Evolutionary conservation across 2,329 filamentous ascomycete genomes (phyloP).

Genomic region (Trichoderma cornu-damae): DNA sequence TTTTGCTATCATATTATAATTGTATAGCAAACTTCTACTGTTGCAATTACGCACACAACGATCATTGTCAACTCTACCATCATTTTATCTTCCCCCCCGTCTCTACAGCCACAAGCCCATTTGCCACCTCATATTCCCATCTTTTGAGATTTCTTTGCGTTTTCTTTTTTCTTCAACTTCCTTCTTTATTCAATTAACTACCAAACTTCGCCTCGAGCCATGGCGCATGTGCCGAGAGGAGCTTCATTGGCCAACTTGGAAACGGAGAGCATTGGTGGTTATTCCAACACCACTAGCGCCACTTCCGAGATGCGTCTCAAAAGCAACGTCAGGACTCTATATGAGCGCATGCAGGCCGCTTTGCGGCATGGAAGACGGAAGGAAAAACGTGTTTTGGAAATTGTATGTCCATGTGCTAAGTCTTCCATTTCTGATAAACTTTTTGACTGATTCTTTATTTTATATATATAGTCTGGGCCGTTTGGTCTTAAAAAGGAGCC

Average conservation of each 20-base stretch:
- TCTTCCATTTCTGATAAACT: not conserved
- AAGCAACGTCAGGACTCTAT: conserved; percentile 41
- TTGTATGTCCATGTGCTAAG: conserved; percentile 36
- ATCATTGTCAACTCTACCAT: not conserved
- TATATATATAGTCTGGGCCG: conserved; percentile 51
- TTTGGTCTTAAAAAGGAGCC: conserved; percentile 54
- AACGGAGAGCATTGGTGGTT: conserved; percentile 14
- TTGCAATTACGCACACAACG: not conserved
- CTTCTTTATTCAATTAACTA: not conserved
- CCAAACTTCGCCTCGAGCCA: not conserved
- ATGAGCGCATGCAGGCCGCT: conserved; percentile 42
- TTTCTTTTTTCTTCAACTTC: not conserved
- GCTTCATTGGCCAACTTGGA: conserved; percentile 13
- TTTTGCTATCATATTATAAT: not conserved
- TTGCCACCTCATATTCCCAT: not conserved
- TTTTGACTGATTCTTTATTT: conserved; percentile 24
- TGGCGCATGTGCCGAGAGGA: conserved; percentile 11
- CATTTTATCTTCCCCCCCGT: not conserved
- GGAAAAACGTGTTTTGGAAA: conserved; percentile 40
- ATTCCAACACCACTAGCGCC: conserved; percentile 12
- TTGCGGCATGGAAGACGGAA: conserved; percentile 34
- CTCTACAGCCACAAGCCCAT: not conserved
- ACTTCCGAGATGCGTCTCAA: conserved; percentile 32
- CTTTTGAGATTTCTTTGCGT: not conserved
- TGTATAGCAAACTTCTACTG: not conserved